A percentile compares a stretch with the other conserved stretches of the same genome.
Evolutionary conservation across 176 grass and related monocot genomes (phyloP).

Genomic region (Alloteropsis semialata): DNA sequence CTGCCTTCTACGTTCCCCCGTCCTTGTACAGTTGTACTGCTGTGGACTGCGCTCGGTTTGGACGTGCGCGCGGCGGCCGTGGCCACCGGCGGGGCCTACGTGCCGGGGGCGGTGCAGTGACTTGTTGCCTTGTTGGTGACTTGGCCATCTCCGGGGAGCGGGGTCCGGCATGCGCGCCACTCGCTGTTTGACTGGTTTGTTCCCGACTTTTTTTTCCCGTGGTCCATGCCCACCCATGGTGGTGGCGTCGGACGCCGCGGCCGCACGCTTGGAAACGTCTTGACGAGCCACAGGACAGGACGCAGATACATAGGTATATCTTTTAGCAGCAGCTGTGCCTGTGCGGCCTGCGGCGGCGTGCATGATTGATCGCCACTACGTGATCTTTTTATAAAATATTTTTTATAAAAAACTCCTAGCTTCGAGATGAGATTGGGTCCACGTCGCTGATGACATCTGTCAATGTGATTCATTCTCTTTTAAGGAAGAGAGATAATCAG

Average conservation of each 20-base stretch:
- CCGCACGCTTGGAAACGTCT: slow-evolving; percentile 3
- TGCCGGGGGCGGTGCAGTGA: neutral
- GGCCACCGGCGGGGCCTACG: neutral
- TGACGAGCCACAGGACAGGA: no score
- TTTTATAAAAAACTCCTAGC: neutral
- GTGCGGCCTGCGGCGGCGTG: neutral
- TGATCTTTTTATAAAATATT: neutral
- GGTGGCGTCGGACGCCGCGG: neutral
- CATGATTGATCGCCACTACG: neutral
- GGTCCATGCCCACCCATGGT: neutral
- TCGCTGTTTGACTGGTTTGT: neutral
- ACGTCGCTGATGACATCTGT: neutral
- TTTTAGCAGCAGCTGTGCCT: neutral
- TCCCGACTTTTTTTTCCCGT: no score
- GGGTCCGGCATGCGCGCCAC: neutral
- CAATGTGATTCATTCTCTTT: neutral
- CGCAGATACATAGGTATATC: neutral
- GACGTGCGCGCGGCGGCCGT: neutral
- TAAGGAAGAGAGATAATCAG: neutral
- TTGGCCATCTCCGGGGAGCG: neutral
- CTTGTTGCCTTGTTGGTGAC: no score
- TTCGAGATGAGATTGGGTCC: slow-evolving; percentile 1
- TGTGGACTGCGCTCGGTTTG: neutral
- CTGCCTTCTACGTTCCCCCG: neutral
- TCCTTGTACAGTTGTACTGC: no score